A percentile compares a stretch with the other conserved stretches of the same genome.
Conservation (phyloP, 2,329 filamentous ascomycete species). For the Claviceps maximensis region DNA sequence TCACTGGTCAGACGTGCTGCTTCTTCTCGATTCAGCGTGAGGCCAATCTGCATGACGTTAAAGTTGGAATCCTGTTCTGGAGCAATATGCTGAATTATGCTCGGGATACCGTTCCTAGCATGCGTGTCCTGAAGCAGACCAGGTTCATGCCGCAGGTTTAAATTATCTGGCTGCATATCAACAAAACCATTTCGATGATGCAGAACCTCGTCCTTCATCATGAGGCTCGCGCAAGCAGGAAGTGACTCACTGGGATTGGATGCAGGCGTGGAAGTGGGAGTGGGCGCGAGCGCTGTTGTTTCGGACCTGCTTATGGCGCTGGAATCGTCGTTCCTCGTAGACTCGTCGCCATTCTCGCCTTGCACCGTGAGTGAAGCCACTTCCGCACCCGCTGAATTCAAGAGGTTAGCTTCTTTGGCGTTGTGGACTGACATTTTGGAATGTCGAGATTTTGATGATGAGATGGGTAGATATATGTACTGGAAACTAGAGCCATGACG, state of each 20-base stretch:
- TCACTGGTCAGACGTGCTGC: conserved; percentile 50
- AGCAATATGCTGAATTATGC: conserved; percentile 46
- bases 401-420: background rate
- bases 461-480: background rate
- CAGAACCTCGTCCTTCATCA: background rate
- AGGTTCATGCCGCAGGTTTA: background rate
- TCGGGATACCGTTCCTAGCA: conserved; percentile 43
- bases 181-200: background rate
- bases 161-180: background rate
- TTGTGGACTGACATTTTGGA: background rate
- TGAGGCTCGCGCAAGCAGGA: background rate
- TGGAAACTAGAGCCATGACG: background rate
- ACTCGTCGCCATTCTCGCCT: background rate
- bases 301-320: background rate
- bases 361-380: background rate
- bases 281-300: background rate
- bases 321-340: background rate
- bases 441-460: background rate
- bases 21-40: conserved; percentile 35
- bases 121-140: conserved; percentile 16
- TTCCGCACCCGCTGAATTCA: background rate
- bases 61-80: conserved; percentile 47
- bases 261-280: background rate
- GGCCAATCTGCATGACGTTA: conserved; percentile 48
- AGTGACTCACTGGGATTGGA: background rate